Evolutionary conservation across 371 early-diverging fungal genomes (phyloP).

Genomic region (Saksenaea vasiformis): DNA sequence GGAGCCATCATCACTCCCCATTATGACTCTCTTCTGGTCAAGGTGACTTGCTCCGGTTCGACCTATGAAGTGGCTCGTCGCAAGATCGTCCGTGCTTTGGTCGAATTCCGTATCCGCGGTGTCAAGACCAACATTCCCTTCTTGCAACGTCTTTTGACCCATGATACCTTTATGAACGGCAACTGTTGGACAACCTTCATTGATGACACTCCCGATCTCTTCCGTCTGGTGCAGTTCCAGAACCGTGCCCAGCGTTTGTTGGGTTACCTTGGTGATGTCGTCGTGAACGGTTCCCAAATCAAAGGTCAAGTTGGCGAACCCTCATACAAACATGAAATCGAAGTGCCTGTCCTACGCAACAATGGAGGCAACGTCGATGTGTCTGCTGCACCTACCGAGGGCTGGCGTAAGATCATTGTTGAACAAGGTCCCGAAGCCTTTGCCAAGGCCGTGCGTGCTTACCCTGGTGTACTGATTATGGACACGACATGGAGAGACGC

Average conservation of each 20-base stretch:
- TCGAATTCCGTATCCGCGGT: slow-evolving; percentile 95
- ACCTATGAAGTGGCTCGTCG: slow-evolving; percentile 87
- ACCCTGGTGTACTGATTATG: slow-evolving; percentile 86
- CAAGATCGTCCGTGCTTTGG: slow-evolving; percentile 84
- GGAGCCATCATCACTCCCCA: slow-evolving; percentile 92
- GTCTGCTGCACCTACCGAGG: slow-evolving; percentile 61
- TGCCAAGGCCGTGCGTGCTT: slow-evolving; percentile 86
- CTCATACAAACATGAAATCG: slow-evolving; percentile 58
- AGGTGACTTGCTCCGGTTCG: slow-evolving; percentile 86
- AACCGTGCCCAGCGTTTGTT: slow-evolving; percentile 90
- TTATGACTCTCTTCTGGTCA: slow-evolving; percentile 96
- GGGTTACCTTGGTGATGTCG: slow-evolving; percentile 86
- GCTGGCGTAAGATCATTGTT: slow-evolving; percentile 89
- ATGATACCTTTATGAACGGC: slow-evolving; percentile 75
- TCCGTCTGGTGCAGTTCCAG: slow-evolving; percentile 70
- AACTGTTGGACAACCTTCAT: slow-evolving; percentile 96
- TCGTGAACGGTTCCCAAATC: slow-evolving; percentile 90
- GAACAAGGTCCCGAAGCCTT: slow-evolving; percentile 88
- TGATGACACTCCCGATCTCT: slow-evolving; percentile 91
- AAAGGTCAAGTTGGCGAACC: slow-evolving; percentile 85
- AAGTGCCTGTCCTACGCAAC: slow-evolving; percentile 58
- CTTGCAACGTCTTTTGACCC: slow-evolving; percentile 82
- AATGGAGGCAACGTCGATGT: slow-evolving; percentile 51
- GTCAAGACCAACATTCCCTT: slow-evolving; percentile 96
- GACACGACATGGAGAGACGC: slow-evolving; percentile 97